phyloP scores from a whole-genome alignment of 208 protist species.

The Acanthamoeba triangularis region DNA sequence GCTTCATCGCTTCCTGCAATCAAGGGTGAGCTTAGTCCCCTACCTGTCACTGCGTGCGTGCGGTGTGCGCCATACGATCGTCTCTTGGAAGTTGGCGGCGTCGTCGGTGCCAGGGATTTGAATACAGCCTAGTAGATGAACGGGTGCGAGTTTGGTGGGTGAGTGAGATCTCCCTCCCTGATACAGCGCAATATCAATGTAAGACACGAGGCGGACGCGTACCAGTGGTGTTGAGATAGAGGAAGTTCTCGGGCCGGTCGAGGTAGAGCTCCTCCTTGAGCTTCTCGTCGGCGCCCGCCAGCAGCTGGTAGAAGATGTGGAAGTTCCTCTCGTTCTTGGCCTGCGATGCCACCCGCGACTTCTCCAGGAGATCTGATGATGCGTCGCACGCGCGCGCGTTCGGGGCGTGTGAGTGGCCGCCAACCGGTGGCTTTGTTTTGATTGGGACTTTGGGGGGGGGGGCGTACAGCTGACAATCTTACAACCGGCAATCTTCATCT shows the following conservation, averaged over 20 bases:
- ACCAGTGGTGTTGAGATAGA: conserved; percentile 89
- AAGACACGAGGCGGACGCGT: no score
- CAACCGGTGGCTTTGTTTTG: conserved; percentile 79
- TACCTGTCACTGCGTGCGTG: not conserved
- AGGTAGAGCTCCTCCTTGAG: conserved; percentile 25
- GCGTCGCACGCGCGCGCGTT: not conserved
- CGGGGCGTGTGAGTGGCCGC: not conserved
- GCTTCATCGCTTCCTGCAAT: conserved; percentile 92
- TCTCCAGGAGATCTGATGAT: conserved; percentile 82
- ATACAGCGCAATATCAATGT: no score
- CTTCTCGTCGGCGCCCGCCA: conserved; percentile 28
- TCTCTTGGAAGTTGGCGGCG: conserved; percentile 91
- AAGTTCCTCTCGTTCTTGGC: conserved; percentile 85
- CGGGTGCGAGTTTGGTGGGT: not conserved
- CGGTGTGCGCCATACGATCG: not conserved
- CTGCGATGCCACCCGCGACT: not conserved
- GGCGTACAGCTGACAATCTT: conserved; percentile 80
- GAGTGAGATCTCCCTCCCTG: not conserved
- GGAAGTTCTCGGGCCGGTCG: conserved; percentile 83
- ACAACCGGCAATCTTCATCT: conserved; percentile 82
- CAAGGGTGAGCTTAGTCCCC: not conserved
- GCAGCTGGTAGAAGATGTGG: conserved; percentile 97
- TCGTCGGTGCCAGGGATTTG: conserved; percentile 90
- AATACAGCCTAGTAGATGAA: conserved; percentile 65
- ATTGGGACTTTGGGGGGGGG: conserved; percentile 74